phyloP scores from a whole-genome alignment of 2,329 filamentous ascomycete genomes.

The Fusarium sp. region DNA sequence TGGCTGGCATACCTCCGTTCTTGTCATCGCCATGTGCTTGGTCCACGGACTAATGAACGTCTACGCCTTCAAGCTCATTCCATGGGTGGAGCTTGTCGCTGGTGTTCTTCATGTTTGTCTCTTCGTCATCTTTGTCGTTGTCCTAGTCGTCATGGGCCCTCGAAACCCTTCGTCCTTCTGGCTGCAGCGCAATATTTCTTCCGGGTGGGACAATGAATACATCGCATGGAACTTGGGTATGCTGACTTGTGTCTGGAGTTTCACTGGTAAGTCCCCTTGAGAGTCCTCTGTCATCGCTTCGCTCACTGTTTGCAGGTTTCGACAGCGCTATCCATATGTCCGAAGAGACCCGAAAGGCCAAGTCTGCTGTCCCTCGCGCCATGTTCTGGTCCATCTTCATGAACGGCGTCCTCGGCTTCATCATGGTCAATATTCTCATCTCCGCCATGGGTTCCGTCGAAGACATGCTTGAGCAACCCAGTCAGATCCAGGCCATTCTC shows the following conservation, averaged over 20 bases:
- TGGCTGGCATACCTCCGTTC: constrained; percentile 36
- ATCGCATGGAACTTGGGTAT: constrained; percentile 38
- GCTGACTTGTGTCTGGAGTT: constrained; percentile 41
- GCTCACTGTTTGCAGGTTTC: constrained; percentile 13
- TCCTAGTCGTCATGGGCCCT: constrained; percentile 37
- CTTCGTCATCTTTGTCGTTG: constrained; percentile 36
- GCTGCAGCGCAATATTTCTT: constrained; percentile 30
- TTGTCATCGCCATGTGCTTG: constrained; percentile 39
- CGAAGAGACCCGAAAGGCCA: constrained; percentile 38
- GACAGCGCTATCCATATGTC: constrained; percentile 41
- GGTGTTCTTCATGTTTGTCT: constrained; percentile 37
- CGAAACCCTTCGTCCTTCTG: constrained; percentile 34
- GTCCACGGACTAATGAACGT: constrained; percentile 35
- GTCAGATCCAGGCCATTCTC: constrained; percentile 37
- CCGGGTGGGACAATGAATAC: constrained; percentile 37
- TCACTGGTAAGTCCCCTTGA: constrained; percentile 23
- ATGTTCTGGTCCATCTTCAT: constrained; percentile 44
- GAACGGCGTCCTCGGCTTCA: constrained; percentile 38
- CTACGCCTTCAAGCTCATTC: constrained; percentile 35
- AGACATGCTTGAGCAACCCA: constrained; percentile 33
- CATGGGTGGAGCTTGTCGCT: constrained; percentile 37
- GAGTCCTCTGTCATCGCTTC: too few relatives aligned
- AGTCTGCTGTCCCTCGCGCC: constrained; percentile 36
- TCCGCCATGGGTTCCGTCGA: constrained; percentile 38
- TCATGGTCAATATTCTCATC: constrained; percentile 41